Percentiles rank a stretch among this genome's conserved stretches.
Evolutionary conservation across 257 asterid species (phyloP).

Genomic region (Solanum etuberosum): DNA sequence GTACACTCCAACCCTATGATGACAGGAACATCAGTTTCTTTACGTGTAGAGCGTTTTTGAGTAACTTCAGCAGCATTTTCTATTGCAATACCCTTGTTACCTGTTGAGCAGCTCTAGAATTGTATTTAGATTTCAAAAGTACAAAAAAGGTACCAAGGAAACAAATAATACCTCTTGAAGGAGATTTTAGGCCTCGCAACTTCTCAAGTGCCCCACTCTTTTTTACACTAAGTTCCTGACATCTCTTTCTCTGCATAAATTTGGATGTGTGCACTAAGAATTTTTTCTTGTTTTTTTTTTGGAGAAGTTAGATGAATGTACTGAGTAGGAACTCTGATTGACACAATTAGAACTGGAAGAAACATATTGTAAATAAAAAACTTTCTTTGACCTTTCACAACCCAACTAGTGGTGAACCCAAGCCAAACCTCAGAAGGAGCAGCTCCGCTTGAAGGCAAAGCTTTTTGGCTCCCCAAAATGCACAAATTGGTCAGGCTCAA

Average conservation of each 20-base stretch:
- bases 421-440: not conserved
- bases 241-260: slow-evolving; percentile 38
- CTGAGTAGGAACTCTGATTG: not conserved
- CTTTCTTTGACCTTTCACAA: not conserved
- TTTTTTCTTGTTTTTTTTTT: not conserved
- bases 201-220: slow-evolving; percentile 12
- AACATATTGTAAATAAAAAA: not conserved
- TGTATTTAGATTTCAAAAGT: slow-evolving; percentile 4
- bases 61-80: slow-evolving; percentile 23
- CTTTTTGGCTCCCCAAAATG: not conserved
- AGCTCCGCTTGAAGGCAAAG: not conserved
- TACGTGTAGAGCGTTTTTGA: slow-evolving; percentile 14
- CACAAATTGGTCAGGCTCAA: not conserved
- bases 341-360: not conserved
- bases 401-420: not conserved
- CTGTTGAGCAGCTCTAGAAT: slow-evolving; percentile 21
- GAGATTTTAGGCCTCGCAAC: not conserved
- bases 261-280: not conserved
- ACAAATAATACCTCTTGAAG: not conserved
- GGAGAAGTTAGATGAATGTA: not conserved
- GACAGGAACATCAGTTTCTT: slow-evolving; percentile 24
- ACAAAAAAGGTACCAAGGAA: not conserved
- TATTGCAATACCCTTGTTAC: slow-evolving; percentile 20
- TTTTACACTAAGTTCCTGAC: slow-evolving; percentile 18
- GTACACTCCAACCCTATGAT: slow-evolving; percentile 56